Evolutionary conservation across 306 rosid species (phyloP).

Genomic region (Cercis canadensis): DNA sequence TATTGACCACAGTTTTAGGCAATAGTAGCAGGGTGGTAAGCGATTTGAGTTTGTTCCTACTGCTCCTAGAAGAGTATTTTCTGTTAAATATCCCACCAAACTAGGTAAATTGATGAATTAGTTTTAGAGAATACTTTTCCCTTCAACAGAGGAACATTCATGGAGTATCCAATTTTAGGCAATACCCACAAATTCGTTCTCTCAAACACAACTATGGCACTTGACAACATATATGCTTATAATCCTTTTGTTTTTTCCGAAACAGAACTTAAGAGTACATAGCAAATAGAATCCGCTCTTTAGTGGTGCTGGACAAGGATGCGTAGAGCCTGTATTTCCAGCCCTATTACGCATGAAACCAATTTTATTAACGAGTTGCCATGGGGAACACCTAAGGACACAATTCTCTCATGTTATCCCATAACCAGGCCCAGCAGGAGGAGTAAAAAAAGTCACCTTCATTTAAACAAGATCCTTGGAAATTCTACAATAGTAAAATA

Average conservation of each 20-base stretch:
- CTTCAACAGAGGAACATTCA: not conserved
- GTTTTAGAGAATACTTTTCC: constrained; percentile 10
- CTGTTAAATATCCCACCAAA: not conserved
- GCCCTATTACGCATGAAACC: not conserved
- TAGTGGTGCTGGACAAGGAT: constrained; percentile 12
- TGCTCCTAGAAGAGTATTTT: not conserved
- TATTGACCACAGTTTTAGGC: not conserved
- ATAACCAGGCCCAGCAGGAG: too few species aligned
- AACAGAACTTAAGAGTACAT: too few species aligned
- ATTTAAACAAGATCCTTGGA: too few species aligned
- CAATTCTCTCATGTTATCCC: not conserved
- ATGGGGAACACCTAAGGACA: constrained; percentile 1
- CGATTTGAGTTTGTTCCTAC: not conserved
- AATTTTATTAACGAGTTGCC: not conserved
- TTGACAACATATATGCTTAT: too few species aligned
- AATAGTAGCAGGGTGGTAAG: not conserved
- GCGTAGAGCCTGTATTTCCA: not conserved
- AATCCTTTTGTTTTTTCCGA: too few species aligned
- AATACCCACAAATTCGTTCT: too few species aligned
- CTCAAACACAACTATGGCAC: too few species aligned
- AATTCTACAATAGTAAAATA: too few species aligned
- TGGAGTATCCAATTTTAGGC: not conserved
- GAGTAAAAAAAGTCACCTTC: too few species aligned
- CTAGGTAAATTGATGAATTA: not conserved
- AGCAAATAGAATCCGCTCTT: not conserved